Evolutionary conservation across 1,284 basidiomycete species (phyloP).

Genomic region (Stygiomarasmius scandens): DNA sequence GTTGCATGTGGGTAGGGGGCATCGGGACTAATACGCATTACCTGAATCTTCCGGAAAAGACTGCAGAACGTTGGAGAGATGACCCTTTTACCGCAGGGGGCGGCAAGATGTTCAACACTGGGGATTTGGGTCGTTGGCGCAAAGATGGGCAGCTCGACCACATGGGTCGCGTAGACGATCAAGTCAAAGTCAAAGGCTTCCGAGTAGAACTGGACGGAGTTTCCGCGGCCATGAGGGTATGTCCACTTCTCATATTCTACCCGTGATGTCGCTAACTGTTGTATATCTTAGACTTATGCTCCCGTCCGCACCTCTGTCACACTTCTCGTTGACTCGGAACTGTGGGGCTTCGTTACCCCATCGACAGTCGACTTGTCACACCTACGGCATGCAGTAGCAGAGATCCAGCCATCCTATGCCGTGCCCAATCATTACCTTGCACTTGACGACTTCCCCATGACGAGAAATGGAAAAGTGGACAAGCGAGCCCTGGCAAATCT

Average conservation of each 20-base stretch:
- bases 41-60: constrained; percentile 35
- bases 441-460: constrained; percentile 35
- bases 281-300: constrained; percentile 3
- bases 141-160: constrained; percentile 39
- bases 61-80: constrained; percentile 32
- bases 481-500: constrained; percentile 32
- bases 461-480: constrained; percentile 37
- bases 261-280: background rate
- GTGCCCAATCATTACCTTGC: constrained; percentile 34
- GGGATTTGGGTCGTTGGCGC: constrained; percentile 38
- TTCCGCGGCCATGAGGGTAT: constrained; percentile 33
- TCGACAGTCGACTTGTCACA: constrained; percentile 25
- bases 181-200: constrained; percentile 41
- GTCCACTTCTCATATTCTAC: background rate
- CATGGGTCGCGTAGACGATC: constrained; percentile 37
- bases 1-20: constrained; percentile 41
- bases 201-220: constrained; percentile 39
- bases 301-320: constrained; percentile 30
- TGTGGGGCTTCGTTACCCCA: constrained; percentile 38
- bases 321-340: constrained; percentile 31
- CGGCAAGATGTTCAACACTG: constrained; percentile 40
- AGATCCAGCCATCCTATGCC: constrained; percentile 37
- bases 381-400: constrained; percentile 30
- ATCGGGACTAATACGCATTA: constrained; percentile 35
- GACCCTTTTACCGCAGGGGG: constrained; percentile 33